phyloP scores from a whole-genome alignment of 148 eudicot genomes.

The Nepenthes gracilis region DNA sequence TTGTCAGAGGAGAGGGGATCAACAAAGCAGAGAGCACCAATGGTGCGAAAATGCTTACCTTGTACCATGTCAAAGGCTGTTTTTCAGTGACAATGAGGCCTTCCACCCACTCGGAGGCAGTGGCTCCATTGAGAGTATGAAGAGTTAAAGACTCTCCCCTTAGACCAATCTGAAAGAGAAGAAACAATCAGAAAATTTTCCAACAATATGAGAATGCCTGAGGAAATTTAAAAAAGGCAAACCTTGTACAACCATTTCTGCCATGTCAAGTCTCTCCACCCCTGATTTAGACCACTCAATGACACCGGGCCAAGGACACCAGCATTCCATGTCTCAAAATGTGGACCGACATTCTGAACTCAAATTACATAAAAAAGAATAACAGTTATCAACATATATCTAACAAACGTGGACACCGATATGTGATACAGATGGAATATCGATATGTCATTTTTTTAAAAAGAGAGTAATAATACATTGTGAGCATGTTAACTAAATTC shows the following conservation, averaged over 20 bases:
- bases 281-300: conserved; percentile 41
- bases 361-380: background rate
- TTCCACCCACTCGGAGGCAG: conserved; percentile 71
- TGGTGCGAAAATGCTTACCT: conserved; percentile 27
- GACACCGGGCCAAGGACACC: conserved; percentile 50
- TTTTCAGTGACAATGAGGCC: conserved; percentile 54
- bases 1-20: too few species aligned
- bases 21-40: too few species aligned
- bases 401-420: too few species aligned
- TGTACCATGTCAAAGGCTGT: conserved; percentile 91
- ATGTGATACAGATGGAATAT: background rate
- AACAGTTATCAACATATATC: background rate
- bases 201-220: background rate
- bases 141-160: conserved; percentile 81
- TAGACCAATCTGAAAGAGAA: conserved; percentile 54
- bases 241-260: conserved; percentile 59
- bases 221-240: background rate
- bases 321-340: conserved; percentile 53
- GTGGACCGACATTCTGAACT: conserved; percentile 66
- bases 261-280: conserved; percentile 40
- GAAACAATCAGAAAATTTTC: background rate
- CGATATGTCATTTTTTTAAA: background rate
- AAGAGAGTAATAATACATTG: too few species aligned
- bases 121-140: conserved; percentile 41
- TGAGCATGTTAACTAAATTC: too few species aligned